A percentile compares a stretch with the other conserved stretches of the same genome.
Conservation (phyloP, 2,329 filamentous ascomycete genomes). For the Beauveria sp. region DNA sequence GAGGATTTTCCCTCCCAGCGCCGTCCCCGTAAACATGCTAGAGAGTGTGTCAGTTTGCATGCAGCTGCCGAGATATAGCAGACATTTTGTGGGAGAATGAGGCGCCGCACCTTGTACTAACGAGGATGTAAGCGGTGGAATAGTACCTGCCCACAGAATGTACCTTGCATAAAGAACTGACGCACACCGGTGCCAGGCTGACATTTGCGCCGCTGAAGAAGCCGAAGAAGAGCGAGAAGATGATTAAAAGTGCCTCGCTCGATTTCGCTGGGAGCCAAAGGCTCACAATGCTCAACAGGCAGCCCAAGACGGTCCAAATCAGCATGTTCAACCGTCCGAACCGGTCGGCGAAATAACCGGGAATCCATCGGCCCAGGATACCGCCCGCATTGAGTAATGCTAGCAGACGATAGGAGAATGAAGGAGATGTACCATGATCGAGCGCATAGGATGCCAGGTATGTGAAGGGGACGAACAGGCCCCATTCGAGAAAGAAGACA, state of each 20-base stretch:
- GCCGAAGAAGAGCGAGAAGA: constrained; percentile 50
- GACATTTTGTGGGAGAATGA: too few relatives aligned
- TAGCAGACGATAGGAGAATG: constrained; percentile 56
- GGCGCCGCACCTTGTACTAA: too few relatives aligned
- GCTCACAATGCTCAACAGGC: neutral
- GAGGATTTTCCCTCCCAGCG: too few relatives aligned
- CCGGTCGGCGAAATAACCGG: constrained; percentile 47
- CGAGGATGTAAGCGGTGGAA: constrained; percentile 46
- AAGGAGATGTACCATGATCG: constrained; percentile 37
- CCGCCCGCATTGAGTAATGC: constrained; percentile 60
- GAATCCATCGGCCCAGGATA: constrained; percentile 48
- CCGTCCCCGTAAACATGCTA: too few relatives aligned
- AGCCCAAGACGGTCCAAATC: constrained; percentile 42
- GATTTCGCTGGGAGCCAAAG: too few relatives aligned
- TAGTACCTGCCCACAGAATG: constrained; percentile 70
- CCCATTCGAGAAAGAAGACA: constrained; percentile 22
- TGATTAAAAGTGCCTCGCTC: neutral
- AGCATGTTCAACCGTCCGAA: constrained; percentile 50
- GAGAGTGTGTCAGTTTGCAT: too few relatives aligned
- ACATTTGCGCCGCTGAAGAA: constrained; percentile 76
- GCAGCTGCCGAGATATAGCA: too few relatives aligned
- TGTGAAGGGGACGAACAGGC: constrained; percentile 48
- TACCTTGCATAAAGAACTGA: constrained; percentile 71
- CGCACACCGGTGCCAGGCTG: constrained; percentile 68
- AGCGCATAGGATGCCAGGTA: constrained; percentile 52